Conservation (phyloP, 768 basidiomycete species). For the Agrocybe praecox region DNA sequence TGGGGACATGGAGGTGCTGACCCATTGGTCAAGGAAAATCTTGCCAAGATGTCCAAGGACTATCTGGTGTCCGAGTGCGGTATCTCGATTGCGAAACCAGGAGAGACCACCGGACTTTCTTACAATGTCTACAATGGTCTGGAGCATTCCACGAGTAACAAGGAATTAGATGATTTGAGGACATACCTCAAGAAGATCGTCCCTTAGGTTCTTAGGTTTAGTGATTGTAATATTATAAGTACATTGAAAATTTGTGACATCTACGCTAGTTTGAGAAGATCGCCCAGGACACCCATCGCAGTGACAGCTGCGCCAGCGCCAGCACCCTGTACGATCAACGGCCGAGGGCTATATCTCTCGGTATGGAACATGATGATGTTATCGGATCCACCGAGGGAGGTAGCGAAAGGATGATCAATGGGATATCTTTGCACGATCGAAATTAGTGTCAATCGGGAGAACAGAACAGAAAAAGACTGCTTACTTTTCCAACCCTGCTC, state of each 20-base stretch:
- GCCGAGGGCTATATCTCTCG: constrained; percentile 83
- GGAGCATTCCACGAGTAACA: background rate
- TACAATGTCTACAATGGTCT: background rate
- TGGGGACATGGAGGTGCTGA: background rate
- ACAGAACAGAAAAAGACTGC: constrained; percentile 30
- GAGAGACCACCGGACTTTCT: background rate
- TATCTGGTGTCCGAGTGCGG: background rate
- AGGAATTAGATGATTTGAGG: background rate
- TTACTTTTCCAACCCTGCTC: constrained; percentile 88
- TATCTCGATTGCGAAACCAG: background rate
- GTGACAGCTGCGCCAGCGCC: constrained; percentile 99
- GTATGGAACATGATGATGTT: constrained; percentile 99
- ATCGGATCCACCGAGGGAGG: constrained; percentile 93
- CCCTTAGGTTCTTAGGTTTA: background rate
- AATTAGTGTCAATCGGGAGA: background rate
- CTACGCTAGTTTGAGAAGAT: constrained; percentile 65
- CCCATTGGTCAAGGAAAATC: background rate
- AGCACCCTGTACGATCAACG: constrained; percentile 92
- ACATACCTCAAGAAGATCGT: background rate
- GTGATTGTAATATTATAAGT: too few relatives aligned
- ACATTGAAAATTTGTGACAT: background rate
- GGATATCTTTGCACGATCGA: constrained; percentile 65
- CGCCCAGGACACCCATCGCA: constrained; percentile 95
- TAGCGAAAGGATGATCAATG: constrained; percentile 89
- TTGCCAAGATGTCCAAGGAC: background rate